Evolutionary conservation across 2,329 filamentous ascomycete genomes (phyloP), one percentile per base, ranked within the genome.

Genomic region (Metarhizium anisopliae): DNA sequence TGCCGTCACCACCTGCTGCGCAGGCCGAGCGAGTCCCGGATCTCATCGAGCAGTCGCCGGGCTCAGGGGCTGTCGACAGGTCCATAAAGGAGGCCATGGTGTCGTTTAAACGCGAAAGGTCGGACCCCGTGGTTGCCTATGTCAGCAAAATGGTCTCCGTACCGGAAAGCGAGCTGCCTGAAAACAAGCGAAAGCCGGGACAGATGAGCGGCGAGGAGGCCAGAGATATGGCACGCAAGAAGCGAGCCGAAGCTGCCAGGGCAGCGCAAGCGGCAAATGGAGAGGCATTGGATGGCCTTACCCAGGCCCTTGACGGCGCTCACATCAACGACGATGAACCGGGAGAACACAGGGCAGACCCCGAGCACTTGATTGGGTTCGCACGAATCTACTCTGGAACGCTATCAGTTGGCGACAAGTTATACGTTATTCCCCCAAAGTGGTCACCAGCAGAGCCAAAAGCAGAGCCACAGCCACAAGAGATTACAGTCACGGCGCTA

Each of bases 61-160:
- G 90, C 0, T 79, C 85, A 3, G 80, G 83, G 2, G 78, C 83
- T 62, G 84, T 97, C 50, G 84, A 89, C 54, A 73, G 81, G 2
- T 74, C 77, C 6, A 74, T 97, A 54, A 86, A 84, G 62, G 77
- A 87, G n/a, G 90, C 93, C 5, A 93, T 97, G 85, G 73, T 88
- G 2, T 78, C 84, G 0, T 96, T 95, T 67, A 89, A 88, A 65
- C 82, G 82, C 3, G 79, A 78, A 0, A 77, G 81, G 43, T 78
- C 84, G 0, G 87, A 88, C 56, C 92, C 93, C 0, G 84, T 95
- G 0, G 90, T 99, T 2, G 93, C 90, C 8, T 99, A 96, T 62
- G 89, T 99, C 58, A 97, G 93, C 73, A 99, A 99, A 70, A 96
- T 99, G 91, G 89, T 97, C 1, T 94, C 94, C 0, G 80, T 99